Evolutionary conservation across 768 basidiomycete species (phyloP).

Genomic region (Leucocoprinus sp.): DNA sequence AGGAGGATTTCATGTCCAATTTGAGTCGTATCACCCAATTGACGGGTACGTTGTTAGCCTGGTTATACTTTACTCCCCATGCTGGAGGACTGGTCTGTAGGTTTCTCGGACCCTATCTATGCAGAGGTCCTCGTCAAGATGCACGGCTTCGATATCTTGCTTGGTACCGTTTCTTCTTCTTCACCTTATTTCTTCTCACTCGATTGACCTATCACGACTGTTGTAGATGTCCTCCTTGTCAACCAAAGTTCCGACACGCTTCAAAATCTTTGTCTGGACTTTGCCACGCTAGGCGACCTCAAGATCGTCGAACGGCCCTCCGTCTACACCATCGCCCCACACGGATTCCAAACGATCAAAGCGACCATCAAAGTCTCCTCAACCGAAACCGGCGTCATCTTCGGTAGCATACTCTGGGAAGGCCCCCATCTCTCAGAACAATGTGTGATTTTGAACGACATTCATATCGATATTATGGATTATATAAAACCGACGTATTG

Average conservation of each 20-base stretch:
- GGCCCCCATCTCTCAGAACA: conserved; percentile 80
- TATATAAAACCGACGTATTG: conserved; percentile 96
- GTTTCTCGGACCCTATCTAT: conserved; percentile 98
- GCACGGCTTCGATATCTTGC: conserved; percentile 92
- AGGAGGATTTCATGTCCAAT: conserved; percentile 93
- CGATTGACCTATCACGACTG: not conserved
- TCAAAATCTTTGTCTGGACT: conserved; percentile 95
- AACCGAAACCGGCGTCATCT: conserved; percentile 97
- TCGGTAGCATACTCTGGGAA: conserved; percentile 97
- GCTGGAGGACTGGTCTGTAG: conserved; percentile 25
- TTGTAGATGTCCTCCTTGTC: conserved; percentile 87
- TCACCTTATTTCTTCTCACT: not conserved
- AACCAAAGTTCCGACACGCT: conserved; percentile 93
- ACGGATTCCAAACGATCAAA: conserved; percentile 98
- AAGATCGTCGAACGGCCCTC: conserved; percentile 96
- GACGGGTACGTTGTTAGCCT: conserved; percentile 49
- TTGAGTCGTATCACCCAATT: conserved; percentile 89
- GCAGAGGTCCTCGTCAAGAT: conserved; percentile 98
- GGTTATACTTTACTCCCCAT: not conserved
- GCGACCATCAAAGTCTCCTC: conserved; percentile 98
- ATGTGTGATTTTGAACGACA: conserved; percentile 92
- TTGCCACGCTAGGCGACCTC: conserved; percentile 93
- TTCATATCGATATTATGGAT: conserved; percentile 98
- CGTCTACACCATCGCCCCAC: conserved; percentile 88
- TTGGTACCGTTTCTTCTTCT: conserved; percentile 44